These are phyloP conservation scores for Kluyveromyces sp. DNA, from an alignment of 1,139 yeast genomes.

Conservation along the genomic window DNA sequence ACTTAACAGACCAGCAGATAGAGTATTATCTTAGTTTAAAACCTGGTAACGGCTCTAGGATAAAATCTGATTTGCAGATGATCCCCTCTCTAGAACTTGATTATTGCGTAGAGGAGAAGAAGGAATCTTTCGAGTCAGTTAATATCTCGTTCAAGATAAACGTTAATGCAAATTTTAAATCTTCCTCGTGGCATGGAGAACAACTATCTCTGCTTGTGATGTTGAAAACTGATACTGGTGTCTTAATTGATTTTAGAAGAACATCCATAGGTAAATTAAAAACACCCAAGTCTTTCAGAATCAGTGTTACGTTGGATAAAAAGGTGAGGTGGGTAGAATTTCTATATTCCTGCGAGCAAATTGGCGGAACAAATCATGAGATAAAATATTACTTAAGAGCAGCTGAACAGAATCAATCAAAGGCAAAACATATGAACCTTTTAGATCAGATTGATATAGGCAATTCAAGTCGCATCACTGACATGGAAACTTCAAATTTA, in stretches of 20 bases:
- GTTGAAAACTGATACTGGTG: constrained; percentile 27
- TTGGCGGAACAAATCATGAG: constrained; percentile 31
- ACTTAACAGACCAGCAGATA: constrained; percentile 29
- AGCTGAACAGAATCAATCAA: background rate
- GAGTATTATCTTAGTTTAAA: constrained; percentile 36
- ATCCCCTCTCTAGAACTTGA: constrained; percentile 30
- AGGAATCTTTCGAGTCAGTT: constrained; percentile 7
- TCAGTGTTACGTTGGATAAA: constrained; percentile 19
- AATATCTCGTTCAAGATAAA: constrained; percentile 20
- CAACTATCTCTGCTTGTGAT: constrained; percentile 26
- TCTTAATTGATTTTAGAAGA: constrained; percentile 36
- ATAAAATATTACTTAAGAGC: background rate
- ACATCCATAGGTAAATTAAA: constrained; percentile 28
- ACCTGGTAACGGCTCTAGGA: constrained; percentile 34
- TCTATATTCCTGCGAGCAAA: constrained; percentile 32
- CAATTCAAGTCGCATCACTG: background rate
- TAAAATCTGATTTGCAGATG: constrained; percentile 24
- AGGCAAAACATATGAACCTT: background rate
- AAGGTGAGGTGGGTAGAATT: constrained; percentile 23
- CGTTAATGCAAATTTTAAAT: constrained; percentile 17
- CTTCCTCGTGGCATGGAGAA: constrained; percentile 32
- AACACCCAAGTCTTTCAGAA: constrained; percentile 25
- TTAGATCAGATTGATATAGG: background rate
- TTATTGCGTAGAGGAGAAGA: constrained; percentile 11
- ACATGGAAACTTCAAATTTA: no score